Percentiles rank a stretch among this genome's conserved stretches.
phyloP scores from a whole-genome alignment of 805 yeast species.

The Candida saitoana region DNA sequence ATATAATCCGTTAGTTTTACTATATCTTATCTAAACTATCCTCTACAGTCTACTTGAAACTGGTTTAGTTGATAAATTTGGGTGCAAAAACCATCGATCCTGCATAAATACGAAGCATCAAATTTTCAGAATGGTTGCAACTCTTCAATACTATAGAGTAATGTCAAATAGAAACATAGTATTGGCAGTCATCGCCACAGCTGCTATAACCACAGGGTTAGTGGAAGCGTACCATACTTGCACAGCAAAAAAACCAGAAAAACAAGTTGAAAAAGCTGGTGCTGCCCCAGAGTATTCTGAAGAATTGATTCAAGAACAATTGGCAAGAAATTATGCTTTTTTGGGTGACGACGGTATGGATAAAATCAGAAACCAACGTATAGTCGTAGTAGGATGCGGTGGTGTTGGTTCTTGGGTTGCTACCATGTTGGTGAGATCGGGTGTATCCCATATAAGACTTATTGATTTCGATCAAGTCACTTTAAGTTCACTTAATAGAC shows the following conservation, averaged over 20 bases:
- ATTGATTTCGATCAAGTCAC: conserved; percentile 97
- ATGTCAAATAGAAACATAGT: conserved; percentile 11
- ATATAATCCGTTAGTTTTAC: no score
- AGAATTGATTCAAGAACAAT: conserved; percentile 80
- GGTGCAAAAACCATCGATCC: conserved; percentile 3
- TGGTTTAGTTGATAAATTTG: no score
- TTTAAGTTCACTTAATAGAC: conserved; percentile 85
- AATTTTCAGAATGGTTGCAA: conserved; percentile 4
- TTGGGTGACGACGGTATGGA: conserved; percentile 81
- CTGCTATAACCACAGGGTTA: conserved; percentile 28
- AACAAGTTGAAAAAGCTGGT: conserved; percentile 1
- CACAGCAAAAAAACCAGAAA: background rate
- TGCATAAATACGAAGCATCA: background rate
- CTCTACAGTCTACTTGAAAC: no score
- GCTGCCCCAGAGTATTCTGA: conserved; percentile 38
- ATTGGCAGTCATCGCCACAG: conserved; percentile 24
- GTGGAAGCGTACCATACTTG: conserved; percentile 34
- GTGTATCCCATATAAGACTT: conserved; percentile 71
- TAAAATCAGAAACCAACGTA: conserved; percentile 62
- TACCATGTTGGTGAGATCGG: conserved; percentile 87
- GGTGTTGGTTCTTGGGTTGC: conserved; percentile 98
- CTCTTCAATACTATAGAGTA: background rate
- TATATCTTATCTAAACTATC: no score
- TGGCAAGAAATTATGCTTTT: conserved; percentile 91
- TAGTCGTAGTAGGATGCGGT: conserved; percentile 89